Conservation (phyloP, 2,329 filamentous ascomycete species). For the Aschersonia sp. region DNA sequence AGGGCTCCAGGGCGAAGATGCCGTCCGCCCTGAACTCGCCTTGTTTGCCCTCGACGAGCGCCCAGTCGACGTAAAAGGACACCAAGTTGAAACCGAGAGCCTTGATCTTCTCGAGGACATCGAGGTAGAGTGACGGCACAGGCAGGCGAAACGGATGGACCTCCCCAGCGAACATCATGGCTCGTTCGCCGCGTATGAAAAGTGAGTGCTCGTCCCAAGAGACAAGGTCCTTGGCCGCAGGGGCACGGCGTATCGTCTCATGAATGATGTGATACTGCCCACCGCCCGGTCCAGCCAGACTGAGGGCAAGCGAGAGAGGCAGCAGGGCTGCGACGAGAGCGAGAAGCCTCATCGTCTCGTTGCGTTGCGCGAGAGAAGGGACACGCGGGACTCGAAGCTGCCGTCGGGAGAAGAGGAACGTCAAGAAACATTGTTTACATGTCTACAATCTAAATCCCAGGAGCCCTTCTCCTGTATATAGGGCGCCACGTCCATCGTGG, state of each 20-base stretch:
- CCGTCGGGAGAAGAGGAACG: too few relatives aligned
- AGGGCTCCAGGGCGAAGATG: conserved; percentile 57
- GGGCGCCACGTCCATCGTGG: too few relatives aligned
- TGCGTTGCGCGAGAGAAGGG: neutral
- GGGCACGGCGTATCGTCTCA: conserved; percentile 8
- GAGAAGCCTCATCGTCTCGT: conserved; percentile 10
- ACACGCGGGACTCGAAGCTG: neutral
- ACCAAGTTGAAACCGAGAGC: conserved; percentile 67
- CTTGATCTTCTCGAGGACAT: conserved; percentile 73
- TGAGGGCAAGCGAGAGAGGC: conserved; percentile 3
- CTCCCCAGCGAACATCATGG: conserved; percentile 61
- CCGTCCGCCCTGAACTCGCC: conserved; percentile 58
- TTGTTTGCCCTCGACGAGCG: conserved; percentile 57
- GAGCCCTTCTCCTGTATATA: too few relatives aligned
- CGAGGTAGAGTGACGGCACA: conserved; percentile 39
- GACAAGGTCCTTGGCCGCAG: conserved; percentile 24
- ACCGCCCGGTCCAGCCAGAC: conserved; percentile 3
- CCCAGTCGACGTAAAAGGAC: conserved; percentile 72
- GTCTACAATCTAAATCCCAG: too few relatives aligned
- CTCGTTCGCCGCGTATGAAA: conserved; percentile 53
- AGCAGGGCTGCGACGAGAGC: neutral
- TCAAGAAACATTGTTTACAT: neutral
- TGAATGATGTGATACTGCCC: conserved; percentile 10
- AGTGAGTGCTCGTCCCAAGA: conserved; percentile 63
- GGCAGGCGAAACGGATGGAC: conserved; percentile 51